Evolutionary conservation across 768 basidiomycete species (phyloP).

Genomic region (Pisolithus tinctorius): DNA sequence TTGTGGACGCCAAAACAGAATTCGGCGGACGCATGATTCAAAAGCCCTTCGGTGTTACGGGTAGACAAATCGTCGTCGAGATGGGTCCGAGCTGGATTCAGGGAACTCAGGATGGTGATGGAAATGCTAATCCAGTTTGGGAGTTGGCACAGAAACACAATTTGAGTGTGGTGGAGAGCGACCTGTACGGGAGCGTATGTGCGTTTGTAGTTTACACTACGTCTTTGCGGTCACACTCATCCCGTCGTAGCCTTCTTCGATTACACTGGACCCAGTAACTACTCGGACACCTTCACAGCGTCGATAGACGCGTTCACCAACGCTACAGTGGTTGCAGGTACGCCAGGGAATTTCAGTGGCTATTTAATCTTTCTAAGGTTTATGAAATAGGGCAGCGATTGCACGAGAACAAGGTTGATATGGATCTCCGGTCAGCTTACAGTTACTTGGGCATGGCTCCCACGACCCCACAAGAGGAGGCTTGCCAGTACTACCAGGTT

Average conservation of each 20-base stretch:
- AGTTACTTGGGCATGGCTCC: conserved; percentile 42
- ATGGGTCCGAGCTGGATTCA: conserved; percentile 59
- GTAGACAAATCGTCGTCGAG: conserved; percentile 41
- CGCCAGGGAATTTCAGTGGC: not conserved
- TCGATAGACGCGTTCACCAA: not conserved
- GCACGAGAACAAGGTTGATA: conserved; percentile 39
- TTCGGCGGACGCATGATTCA: conserved; percentile 59
- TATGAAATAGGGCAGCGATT: conserved; percentile 36
- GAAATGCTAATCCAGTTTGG: conserved; percentile 55
- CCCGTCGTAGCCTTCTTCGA: not conserved
- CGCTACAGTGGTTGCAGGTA: not conserved
- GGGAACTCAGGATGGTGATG: conserved; percentile 41
- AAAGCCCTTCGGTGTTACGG: conserved; percentile 34
- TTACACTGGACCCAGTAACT: not conserved
- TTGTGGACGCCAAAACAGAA: conserved; percentile 51
- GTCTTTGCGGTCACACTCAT: not conserved
- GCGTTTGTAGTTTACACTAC: not conserved
- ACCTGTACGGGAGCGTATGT: conserved; percentile 9
- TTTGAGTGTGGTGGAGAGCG: conserved; percentile 38
- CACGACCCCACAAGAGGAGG: conserved; percentile 38
- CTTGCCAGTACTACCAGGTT: conserved; percentile 52
- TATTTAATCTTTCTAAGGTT: no score
- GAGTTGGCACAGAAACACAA: conserved; percentile 50
- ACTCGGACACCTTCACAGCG: not conserved
- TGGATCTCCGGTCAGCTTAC: conserved; percentile 50